phyloP scores from a whole-genome alignment of 345 rosid species.

The Salix exigua region DNA sequence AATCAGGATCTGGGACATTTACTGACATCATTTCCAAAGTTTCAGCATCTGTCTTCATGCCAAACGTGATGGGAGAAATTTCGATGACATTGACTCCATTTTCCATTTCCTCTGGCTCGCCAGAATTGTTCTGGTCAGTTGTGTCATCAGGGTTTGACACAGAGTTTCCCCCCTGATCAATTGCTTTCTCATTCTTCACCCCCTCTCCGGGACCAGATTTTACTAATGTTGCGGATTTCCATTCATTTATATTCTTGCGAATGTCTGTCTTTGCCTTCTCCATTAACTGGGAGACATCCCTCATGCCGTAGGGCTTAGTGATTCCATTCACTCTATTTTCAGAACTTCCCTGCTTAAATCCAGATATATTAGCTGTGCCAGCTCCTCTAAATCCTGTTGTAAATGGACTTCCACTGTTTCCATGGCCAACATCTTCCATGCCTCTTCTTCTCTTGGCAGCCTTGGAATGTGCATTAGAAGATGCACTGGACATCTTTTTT shows the following conservation, averaged over 20 bases:
- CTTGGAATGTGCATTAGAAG: conserved; percentile 26
- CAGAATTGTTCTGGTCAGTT: conserved; percentile 10
- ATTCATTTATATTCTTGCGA: conserved; percentile 10
- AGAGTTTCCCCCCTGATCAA: conserved; percentile 21
- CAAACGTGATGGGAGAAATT: conserved; percentile 16
- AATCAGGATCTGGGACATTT: conserved; percentile 24
- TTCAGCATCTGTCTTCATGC: conserved; percentile 20
- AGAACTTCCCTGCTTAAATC: conserved; percentile 13
- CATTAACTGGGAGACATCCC: conserved; percentile 11
- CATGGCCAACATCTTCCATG: conserved; percentile 34
- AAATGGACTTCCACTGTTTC: conserved; percentile 28
- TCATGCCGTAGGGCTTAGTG: conserved; percentile 14
- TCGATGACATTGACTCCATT: conserved; percentile 10
- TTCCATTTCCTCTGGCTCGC: neutral
- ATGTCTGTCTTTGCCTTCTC: conserved; percentile 16
- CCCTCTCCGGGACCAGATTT: conserved; percentile 22
- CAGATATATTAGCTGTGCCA: conserved; percentile 11
- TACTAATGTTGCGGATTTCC: conserved; percentile 4
- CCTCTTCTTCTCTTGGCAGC: conserved; percentile 45
- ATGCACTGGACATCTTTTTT: conserved; percentile 30
- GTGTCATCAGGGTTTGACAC: conserved; percentile 14
- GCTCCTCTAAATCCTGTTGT: conserved; percentile 15
- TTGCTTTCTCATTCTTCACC: conserved; percentile 10
- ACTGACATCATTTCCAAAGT: conserved; percentile 28
- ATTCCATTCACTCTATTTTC: conserved; percentile 29